phyloP scores from a whole-genome alignment of 192 early-diverging fungal genomes.

The Umbelopsis isabellina region DNA sequence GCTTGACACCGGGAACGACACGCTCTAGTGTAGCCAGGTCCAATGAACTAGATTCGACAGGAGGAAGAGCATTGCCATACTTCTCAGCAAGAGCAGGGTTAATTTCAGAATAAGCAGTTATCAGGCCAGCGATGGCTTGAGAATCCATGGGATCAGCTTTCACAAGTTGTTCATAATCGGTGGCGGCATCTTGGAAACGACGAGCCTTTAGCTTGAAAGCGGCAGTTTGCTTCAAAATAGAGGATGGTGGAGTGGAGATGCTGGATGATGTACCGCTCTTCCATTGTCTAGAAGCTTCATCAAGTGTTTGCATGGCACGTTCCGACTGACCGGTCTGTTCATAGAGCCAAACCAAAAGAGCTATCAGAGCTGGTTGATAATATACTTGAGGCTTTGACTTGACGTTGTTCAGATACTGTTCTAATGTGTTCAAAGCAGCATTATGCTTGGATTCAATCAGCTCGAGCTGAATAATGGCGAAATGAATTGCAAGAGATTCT shows the following conservation, averaged over 20 bases:
- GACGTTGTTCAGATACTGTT: slow-evolving; percentile 42
- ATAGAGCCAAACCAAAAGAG: slow-evolving; percentile 73
- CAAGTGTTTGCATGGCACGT: slow-evolving; percentile 58
- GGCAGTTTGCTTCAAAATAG: slow-evolving; percentile 66
- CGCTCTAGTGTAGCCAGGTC: slow-evolving; percentile 62
- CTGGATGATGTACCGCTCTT: slow-evolving; percentile 33
- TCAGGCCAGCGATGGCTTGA: slow-evolving; percentile 67
- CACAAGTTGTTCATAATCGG: slow-evolving; percentile 72
- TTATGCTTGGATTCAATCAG: slow-evolving; percentile 51
- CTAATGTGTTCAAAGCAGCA: slow-evolving; percentile 53
- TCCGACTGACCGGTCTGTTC: slow-evolving; percentile 63
- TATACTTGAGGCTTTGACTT: slow-evolving; percentile 29
- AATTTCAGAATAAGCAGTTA: slow-evolving; percentile 65
- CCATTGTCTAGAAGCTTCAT: slow-evolving; percentile 64
- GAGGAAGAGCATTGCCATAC: slow-evolving; percentile 59
- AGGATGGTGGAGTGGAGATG: slow-evolving; percentile 30
- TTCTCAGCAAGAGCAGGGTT: slow-evolving; percentile 65
- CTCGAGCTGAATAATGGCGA: slow-evolving; percentile 66
- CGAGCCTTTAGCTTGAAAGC: slow-evolving; percentile 66
- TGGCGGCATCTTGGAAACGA: slow-evolving; percentile 63
- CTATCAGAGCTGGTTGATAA: slow-evolving; percentile 67
- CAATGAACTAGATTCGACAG: slow-evolving; percentile 40
- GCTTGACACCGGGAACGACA: slow-evolving; percentile 57
- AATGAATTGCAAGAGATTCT: slow-evolving; percentile 54
- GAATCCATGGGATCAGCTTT: slow-evolving; percentile 65